Evolutionary conservation across 495 filamentous ascomycete genomes (phyloP).

Genomic region (Arthonia radiata): DNA sequence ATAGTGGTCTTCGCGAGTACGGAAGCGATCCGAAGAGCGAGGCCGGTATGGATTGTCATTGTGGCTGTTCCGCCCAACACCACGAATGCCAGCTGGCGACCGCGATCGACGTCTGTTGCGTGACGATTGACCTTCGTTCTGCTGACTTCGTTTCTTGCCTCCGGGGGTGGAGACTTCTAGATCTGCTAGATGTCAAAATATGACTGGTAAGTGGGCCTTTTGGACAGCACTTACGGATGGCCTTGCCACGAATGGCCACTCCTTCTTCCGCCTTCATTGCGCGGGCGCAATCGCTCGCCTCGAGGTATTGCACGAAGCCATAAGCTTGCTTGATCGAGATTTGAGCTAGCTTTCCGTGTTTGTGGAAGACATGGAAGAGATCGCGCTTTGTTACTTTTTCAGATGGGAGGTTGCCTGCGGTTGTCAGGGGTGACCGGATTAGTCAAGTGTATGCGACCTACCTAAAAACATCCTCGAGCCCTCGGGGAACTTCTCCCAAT

Average conservation of each 20-base stretch:
- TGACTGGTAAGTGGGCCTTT: conserved; percentile 1
- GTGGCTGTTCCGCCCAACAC: conserved; percentile 39
- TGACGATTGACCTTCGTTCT: conserved; percentile 2
- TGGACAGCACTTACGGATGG: conserved; percentile 51
- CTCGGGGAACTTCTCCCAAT: conserved; percentile 80
- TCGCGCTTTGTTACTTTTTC: conserved; percentile 87
- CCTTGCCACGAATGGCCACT: conserved; percentile 49
- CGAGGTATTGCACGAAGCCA: conserved; percentile 88
- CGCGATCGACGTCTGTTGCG: conserved; percentile 34
- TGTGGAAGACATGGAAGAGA: conserved; percentile 69
- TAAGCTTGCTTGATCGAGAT: conserved; percentile 94
- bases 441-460: conserved; percentile 19
- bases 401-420: conserved; percentile 67
- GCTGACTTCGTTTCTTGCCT: conserved; percentile 4
- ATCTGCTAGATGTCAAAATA: conserved; percentile 25
- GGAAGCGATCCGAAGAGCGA: too few species aligned
- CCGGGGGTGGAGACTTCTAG: conserved; percentile 69
- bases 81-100: conserved; percentile 29
- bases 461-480: conserved; percentile 80
- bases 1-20: too few species aligned
- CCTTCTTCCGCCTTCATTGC: conserved; percentile 62
- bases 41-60: too few species aligned
- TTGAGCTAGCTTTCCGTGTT: conserved; percentile 71
- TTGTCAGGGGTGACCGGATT: conserved; percentile 1
- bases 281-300: conserved; percentile 39